phyloP scores from a whole-genome alignment of 2,329 filamentous ascomycete species.

The Sporothrix protearum region DNA sequence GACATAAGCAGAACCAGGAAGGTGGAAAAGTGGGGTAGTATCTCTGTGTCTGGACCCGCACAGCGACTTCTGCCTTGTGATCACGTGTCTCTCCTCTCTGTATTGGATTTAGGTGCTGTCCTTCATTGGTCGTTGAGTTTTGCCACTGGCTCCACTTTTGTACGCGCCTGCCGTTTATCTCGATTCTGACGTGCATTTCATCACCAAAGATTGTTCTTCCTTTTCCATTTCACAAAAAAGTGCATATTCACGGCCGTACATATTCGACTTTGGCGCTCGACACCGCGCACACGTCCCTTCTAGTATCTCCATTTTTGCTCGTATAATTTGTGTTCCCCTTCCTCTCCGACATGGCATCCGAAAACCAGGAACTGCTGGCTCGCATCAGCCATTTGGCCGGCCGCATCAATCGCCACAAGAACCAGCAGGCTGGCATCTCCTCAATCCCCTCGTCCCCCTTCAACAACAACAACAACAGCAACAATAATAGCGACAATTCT shows the following conservation, averaged over 20 bases:
- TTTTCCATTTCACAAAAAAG: background rate
- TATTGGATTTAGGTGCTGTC: too few species aligned
- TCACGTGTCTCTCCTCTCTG: background rate
- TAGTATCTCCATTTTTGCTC: background rate
- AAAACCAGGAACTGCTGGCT: constrained; percentile 53
- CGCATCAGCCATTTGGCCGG: constrained; percentile 54
- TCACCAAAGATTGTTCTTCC: background rate
- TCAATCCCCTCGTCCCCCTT: constrained; percentile 26
- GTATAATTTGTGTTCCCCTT: background rate
- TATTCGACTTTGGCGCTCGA: background rate
- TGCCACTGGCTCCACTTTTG: background rate
- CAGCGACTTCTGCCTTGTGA: background rate
- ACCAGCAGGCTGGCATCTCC: constrained; percentile 49
- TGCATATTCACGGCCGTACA: background rate
- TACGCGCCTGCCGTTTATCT: background rate
- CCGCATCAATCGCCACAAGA: constrained; percentile 77
- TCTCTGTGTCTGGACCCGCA: background rate
- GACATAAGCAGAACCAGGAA: too few species aligned
- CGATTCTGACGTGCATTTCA: constrained; percentile 8
- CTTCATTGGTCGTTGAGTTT: background rate
- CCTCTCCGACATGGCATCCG: constrained; percentile 40
- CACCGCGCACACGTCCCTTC: background rate
- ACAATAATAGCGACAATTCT: too few species aligned
- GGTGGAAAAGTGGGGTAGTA: too few species aligned
- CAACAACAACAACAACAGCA: constrained; percentile 30